A percentile compares a stretch with the other conserved stretches of the same genome.
phyloP scores from a whole-genome alignment of 1,284 basidiomycete genomes.

The Trichosporon coremiiforme region DNA sequence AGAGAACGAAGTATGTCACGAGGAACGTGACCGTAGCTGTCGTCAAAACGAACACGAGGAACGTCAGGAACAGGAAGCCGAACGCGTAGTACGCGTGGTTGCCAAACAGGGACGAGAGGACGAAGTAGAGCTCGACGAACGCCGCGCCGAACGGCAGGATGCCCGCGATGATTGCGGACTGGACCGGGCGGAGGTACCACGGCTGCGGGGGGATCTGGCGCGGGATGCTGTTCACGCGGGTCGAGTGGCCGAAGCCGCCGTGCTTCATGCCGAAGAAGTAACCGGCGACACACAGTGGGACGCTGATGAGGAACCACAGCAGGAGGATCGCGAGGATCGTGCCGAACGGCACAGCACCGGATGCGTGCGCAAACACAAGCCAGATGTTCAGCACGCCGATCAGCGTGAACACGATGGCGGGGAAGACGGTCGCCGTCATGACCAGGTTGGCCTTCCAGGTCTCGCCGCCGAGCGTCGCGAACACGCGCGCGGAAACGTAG shows the following conservation, averaged over 20 bases:
- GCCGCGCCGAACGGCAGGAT: conserved; percentile 93
- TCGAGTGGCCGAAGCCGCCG: conserved; percentile 75
- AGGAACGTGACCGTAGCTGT: conserved; percentile 88
- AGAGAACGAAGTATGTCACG: conserved; percentile 89
- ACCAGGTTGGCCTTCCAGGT: conserved; percentile 81
- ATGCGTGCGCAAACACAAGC: conserved; percentile 80
- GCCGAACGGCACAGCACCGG: conserved; percentile 93
- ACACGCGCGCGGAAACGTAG: conserved; percentile 83
- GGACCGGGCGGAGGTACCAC: conserved; percentile 76
- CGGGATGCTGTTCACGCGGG: conserved; percentile 89
- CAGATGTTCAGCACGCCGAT: conserved; percentile 86
- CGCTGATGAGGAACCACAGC: conserved; percentile 93
- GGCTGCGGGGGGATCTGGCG: conserved; percentile 82
- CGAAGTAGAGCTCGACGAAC: conserved; percentile 93
- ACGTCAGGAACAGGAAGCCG: conserved; percentile 90
- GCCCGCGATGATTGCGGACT: conserved; percentile 80
- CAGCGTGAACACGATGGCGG: conserved; percentile 76
- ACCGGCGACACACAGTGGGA: conserved; percentile 66
- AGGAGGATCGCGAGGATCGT: conserved; percentile 86
- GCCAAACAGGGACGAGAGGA: conserved; percentile 89
- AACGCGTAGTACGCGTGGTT: conserved; percentile 93
- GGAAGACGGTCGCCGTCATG: conserved; percentile 82
- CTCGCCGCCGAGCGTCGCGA: conserved; percentile 78
- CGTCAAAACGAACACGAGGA: conserved; percentile 78
- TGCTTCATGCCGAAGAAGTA: conserved; percentile 76